phyloP scores from a whole-genome alignment of 441 rosid species.

The Syzygium malaccense region DNA sequence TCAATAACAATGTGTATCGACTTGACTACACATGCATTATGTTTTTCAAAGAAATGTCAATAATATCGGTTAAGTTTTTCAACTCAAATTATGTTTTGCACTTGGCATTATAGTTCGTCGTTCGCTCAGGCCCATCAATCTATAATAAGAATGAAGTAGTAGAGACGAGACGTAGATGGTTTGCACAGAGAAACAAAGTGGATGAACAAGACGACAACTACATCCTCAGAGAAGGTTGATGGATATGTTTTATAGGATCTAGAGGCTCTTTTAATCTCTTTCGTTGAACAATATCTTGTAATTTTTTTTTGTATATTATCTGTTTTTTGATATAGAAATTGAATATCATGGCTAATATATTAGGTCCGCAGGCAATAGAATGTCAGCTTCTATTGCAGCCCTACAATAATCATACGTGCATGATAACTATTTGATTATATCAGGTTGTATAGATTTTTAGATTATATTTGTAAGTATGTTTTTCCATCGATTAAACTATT shows the following conservation, averaged over 20 bases:
- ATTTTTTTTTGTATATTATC: too few relatives aligned
- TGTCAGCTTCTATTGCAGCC: accelerated
- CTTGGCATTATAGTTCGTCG: background rate
- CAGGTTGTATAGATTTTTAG: too few relatives aligned
- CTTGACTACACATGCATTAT: background rate
- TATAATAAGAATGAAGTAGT: background rate
- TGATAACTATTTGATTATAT: background rate
- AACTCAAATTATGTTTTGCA: background rate
- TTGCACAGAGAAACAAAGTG: background rate
- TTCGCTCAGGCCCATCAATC: background rate
- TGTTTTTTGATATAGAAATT: too few relatives aligned
- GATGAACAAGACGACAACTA: background rate
- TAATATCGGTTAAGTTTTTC: background rate
- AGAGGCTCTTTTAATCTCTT: too few relatives aligned
- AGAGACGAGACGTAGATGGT: background rate
- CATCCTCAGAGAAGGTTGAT: too few relatives aligned
- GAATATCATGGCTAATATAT: too few relatives aligned
- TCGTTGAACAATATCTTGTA: too few relatives aligned
- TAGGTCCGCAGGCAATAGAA: too few relatives aligned
- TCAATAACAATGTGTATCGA: accelerated
- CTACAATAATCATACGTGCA: too few relatives aligned
- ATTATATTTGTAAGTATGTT: background rate
- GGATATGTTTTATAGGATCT: too few relatives aligned
- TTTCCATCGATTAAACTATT: background rate
- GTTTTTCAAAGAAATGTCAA: background rate